Conservation (phyloP, 1,139 yeast species). For the Candida dubliniensis region DNA sequence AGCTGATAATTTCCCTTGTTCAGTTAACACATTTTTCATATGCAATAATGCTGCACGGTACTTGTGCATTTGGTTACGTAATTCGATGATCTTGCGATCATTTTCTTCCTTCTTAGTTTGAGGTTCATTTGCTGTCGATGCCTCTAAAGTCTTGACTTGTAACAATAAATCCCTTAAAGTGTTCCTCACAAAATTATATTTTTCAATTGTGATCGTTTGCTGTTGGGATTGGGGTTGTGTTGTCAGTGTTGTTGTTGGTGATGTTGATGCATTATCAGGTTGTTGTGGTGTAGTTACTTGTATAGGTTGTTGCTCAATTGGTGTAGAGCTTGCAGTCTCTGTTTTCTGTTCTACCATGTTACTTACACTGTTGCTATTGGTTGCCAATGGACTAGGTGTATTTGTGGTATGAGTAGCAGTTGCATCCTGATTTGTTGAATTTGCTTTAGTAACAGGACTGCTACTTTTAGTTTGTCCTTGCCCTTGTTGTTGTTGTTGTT, state of each 20-base stretch:
- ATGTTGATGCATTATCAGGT: constrained; percentile 4
- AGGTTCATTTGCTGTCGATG: constrained; percentile 25
- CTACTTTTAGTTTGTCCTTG: constrained; percentile 21
- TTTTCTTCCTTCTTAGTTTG: constrained; percentile 20
- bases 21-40: constrained; percentile 40
- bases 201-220: constrained; percentile 35
- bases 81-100: constrained; percentile 37
- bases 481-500: constrained; percentile 38
- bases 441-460: constrained; percentile 20
- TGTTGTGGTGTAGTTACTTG: constrained; percentile 12
- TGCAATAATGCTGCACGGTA: constrained; percentile 41
- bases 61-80: constrained; percentile 35
- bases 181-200: constrained; percentile 41
- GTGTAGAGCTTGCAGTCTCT: constrained; percentile 7
- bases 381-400: constrained; percentile 7
- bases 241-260: neutral
- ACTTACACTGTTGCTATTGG: constrained; percentile 6
- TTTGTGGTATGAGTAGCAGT: constrained; percentile 19
- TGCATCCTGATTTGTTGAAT: constrained; percentile 23
- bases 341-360: constrained; percentile 1
- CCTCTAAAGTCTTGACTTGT: constrained; percentile 31
- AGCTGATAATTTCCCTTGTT: constrained; percentile 27
- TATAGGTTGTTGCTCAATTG: neutral
- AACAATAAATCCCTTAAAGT: constrained; percentile 44
- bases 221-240: constrained; percentile 2